Evolutionary conservation across 805 yeast species (phyloP).

Genomic region (Candida fluviatilis): DNA sequence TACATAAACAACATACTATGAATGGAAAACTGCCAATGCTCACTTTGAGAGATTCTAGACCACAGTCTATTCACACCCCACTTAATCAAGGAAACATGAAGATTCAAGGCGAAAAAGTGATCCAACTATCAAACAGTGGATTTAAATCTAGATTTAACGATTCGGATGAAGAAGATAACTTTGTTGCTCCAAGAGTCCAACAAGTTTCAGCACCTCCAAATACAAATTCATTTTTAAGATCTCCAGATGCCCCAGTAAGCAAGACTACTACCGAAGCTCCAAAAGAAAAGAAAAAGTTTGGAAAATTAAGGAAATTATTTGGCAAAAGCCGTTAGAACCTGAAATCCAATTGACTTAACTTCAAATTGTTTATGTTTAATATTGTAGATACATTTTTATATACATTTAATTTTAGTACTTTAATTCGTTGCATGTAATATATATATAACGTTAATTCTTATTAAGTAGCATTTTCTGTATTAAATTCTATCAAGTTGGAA

Average conservation of each 20-base stretch:
- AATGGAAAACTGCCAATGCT: conserved; percentile 2
- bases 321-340: conserved; percentile 21
- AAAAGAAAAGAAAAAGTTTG: conserved; percentile 36
- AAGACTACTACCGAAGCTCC: not conserved
- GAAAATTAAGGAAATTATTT: conserved; percentile 36
- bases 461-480: no score
- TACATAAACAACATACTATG: conserved; percentile 4
- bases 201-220: not conserved
- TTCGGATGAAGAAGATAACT: conserved; percentile 52
- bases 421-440: not conserved
- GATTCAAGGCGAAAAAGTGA: not conserved
- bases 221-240: not conserved
- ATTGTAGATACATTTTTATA: no score
- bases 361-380: no score
- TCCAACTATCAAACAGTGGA: conserved; percentile 8
- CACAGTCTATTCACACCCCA: conserved; percentile 1
- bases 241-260: not conserved
- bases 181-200: not conserved
- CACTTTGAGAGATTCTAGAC: conserved; percentile 4
- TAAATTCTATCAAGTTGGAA: not conserved
- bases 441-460: no score
- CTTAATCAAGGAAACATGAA: not conserved
- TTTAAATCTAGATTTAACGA: conserved; percentile 58
- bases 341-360: no score
- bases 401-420: not conserved